These are phyloP conservation scores for Stephania japonica DNA, from an alignment of 164 flowering plant species.

Conservation along the genomic window DNA sequence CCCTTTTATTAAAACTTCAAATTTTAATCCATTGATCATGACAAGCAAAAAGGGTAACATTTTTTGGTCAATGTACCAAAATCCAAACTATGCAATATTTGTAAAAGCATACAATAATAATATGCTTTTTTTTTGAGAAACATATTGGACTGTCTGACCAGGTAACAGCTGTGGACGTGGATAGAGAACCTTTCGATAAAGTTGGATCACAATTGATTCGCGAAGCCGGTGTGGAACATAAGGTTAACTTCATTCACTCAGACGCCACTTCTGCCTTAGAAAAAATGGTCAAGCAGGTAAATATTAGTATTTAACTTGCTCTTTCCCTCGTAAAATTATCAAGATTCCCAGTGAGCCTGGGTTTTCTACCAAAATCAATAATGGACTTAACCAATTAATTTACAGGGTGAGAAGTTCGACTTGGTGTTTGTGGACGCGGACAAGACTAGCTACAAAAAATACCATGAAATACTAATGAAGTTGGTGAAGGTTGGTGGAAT, in stretches of 20 bases:
- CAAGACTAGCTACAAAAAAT: conserved; percentile 16
- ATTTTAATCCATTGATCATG: no score
- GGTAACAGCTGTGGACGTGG: conserved; percentile 35
- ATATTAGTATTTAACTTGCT: background rate
- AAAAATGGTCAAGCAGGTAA: conserved; percentile 14
- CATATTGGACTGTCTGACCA: conserved; percentile 3
- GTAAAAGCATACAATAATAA: no score
- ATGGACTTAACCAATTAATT: no score
- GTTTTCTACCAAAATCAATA: no score
- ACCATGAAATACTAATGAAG: conserved; percentile 18
- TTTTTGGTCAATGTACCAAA: no score
- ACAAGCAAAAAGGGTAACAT: no score
- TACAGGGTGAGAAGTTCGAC: conserved; percentile 16
- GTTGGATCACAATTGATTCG: conserved; percentile 23
- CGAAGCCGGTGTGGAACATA: conserved; percentile 27
- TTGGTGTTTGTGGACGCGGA: conserved; percentile 21
- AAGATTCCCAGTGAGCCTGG: no score
- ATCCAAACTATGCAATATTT: no score
- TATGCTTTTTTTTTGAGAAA: no score
- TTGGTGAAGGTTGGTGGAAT: conserved; percentile 23
- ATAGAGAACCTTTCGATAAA: conserved; percentile 19
- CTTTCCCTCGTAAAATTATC: no score
- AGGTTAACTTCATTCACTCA: conserved; percentile 25
- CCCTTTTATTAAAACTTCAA: no score
- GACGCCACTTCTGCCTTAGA: conserved; percentile 18